Evolutionary conservation across 768 basidiomycete species (phyloP).

Genomic region (Cystofilobasidium capitatum): DNA sequence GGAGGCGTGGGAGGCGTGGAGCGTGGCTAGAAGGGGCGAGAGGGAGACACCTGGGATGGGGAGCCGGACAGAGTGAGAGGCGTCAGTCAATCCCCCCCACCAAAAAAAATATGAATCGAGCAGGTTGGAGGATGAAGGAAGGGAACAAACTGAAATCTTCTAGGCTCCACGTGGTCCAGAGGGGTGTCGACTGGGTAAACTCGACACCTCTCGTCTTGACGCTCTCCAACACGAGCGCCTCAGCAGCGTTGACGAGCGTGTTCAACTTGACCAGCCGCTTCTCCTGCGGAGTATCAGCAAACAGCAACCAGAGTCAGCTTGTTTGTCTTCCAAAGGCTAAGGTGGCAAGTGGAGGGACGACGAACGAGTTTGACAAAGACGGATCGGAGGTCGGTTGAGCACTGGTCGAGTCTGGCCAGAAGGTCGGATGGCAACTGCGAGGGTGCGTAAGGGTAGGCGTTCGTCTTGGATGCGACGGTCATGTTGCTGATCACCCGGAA

Average conservation of each 20-base stretch:
- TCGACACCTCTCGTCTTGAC: constrained; percentile 3
- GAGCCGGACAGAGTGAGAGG: too few relatives aligned
- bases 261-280: constrained; percentile 20
- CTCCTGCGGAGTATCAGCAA: not conserved
- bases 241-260: not conserved
- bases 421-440: constrained; percentile 5
- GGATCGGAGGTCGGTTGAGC: not conserved
- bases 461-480: not conserved
- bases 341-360: not conserved
- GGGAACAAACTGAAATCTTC: constrained; percentile 13
- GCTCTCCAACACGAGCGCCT: constrained; percentile 17
- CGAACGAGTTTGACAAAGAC: constrained; percentile 14
- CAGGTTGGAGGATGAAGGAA: not conserved
- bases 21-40: not conserved
- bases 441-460: constrained; percentile 17
- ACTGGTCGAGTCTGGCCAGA: not conserved
- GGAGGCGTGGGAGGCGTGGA: not conserved
- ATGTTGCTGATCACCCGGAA: constrained; percentile 13
- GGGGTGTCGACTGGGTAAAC: constrained; percentile 3
- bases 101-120: not conserved
- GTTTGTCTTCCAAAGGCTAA: too few relatives aligned
- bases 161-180: constrained; percentile 26
- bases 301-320: too few relatives aligned
- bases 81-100: too few relatives aligned
- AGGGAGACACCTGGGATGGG: not conserved